Base-by-base conservation (phyloP, 139 green algal species). In the Edaphochlamys debaryana region DNA sequence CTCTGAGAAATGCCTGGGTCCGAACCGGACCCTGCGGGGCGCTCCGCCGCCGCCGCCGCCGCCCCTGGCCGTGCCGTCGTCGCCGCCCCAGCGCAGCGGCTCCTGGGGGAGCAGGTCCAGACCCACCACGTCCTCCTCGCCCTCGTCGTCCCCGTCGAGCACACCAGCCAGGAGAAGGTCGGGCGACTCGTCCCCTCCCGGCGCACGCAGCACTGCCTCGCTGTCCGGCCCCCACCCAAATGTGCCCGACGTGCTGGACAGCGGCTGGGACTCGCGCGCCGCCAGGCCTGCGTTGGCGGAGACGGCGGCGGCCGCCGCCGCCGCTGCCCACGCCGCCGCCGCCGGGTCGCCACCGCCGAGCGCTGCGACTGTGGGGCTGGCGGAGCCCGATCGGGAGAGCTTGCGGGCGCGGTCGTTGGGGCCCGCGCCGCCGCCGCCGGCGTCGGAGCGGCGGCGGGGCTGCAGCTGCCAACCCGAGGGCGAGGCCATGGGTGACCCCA, bases 11-110 rank as follows among this genome's bases (percentile, higher is more conserved):
- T 63, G 69, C 42, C 69, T 30, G 1, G 69, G 9, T 20, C 40
- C 40, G 40, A 41, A 25, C 27, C 41, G 27, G 25, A 17, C 3
- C 40, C 7, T 7, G 27, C 68, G 4, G 4, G 50, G 50, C 50
- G 8, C 50, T 22, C 68, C 37, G 68, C 68, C 1, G 41, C 41
- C 19, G 27, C 8, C 67, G 32, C 20, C 19, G 64, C 32, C 32
- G 32, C 64, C 32, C 9, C 32, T 34, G 2, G 17, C 19, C 64
- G 64, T 34, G 5, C 32, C 25, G 5, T 38, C 64, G 27, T 29
- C 20, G 22, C 30, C 22, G 64, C 2, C 20, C 74, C 74, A 80
- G 27, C 54, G 74, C 37, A 80, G 70, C 11, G 74, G 74, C 29
- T 38, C 74, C 3, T 29, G 15, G 9, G 74, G 74, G 27, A 80